Evolutionary conservation across 1,139 yeast species (phyloP).

Genomic region (Hansenula sp.): DNA sequence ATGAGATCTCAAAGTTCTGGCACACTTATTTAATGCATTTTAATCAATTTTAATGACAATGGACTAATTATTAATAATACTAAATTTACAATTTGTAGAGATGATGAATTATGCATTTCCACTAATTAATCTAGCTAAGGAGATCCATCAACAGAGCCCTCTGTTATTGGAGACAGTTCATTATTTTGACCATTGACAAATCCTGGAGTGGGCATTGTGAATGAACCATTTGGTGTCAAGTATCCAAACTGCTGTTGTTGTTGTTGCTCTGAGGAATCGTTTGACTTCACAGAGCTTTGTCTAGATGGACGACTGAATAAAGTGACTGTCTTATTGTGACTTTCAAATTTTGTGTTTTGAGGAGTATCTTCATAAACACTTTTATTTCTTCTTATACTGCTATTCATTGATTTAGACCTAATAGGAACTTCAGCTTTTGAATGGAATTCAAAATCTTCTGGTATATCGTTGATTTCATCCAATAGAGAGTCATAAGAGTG

Average conservation of each 20-base stretch:
- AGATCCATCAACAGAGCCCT: conserved; percentile 19
- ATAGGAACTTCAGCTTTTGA: conserved; percentile 15
- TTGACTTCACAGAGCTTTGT: conserved; percentile 8
- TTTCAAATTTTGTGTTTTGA: conserved; percentile 44
- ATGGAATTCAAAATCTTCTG: conserved; percentile 56
- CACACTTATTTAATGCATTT: background rate
- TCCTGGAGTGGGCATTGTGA: conserved; percentile 16
- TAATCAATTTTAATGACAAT: background rate
- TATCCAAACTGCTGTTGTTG: conserved; percentile 7
- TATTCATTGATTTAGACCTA: conserved; percentile 16
- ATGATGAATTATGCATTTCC: too few species aligned
- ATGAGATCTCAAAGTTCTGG: conserved; percentile 6
- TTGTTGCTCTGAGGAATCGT: conserved; percentile 1
- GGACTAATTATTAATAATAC: background rate
- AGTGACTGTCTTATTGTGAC: conserved; percentile 52
- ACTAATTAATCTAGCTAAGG: too few species aligned
- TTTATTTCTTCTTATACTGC: conserved; percentile 13
- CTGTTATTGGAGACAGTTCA: conserved; percentile 23
- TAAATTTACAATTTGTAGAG: background rate
- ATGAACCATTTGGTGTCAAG: conserved; percentile 18
- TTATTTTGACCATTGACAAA: conserved; percentile 11
- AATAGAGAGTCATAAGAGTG: conserved; percentile 19
- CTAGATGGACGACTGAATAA: conserved; percentile 32
- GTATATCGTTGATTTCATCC: conserved; percentile 37
- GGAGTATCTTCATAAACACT: conserved; percentile 24